A percentile compares a stretch with the other conserved stretches of the same genome.
Evolutionary conservation across 371 early-diverging fungal species (phyloP).

Genomic region (Capniomyces stellatus): DNA sequence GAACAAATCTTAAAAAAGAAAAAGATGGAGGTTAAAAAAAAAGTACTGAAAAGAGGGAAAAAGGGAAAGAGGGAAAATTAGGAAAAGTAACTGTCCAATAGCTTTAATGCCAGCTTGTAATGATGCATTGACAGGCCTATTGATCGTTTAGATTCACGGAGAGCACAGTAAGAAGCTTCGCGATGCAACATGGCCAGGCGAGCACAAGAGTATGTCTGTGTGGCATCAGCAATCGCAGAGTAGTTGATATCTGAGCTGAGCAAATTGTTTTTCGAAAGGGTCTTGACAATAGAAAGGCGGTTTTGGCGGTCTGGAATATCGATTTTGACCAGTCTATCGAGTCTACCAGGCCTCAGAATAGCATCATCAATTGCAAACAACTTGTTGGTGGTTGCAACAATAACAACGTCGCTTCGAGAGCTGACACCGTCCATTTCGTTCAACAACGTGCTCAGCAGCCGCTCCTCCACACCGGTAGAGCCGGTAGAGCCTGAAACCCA

Average conservation of each 20-base stretch:
- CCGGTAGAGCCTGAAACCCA: conserved; percentile 35
- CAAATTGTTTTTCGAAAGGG: conserved; percentile 99
- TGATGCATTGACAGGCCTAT: background rate
- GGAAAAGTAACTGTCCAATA: too few relatives aligned
- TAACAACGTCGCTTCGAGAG: conserved; percentile 88
- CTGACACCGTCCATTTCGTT: conserved; percentile 99
- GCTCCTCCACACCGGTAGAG: background rate
- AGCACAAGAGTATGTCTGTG: background rate
- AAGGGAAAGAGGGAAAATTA: too few relatives aligned
- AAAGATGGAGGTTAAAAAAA: too few relatives aligned
- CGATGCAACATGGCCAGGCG: background rate
- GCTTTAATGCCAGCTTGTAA: too few relatives aligned
- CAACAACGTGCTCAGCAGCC: conserved; percentile 92
- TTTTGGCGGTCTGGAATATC: conserved; percentile 99
- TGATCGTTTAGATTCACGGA: background rate
- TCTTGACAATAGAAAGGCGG: conserved; percentile 94
- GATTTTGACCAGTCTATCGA: conserved; percentile 99
- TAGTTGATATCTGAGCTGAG: conserved; percentile 95
- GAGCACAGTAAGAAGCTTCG: background rate
- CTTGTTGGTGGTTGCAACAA: conserved; percentile 96
- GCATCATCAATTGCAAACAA: conserved; percentile 99
- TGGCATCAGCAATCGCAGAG: conserved; percentile 72
- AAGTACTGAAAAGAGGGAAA: too few relatives aligned
- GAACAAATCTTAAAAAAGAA: too few relatives aligned
- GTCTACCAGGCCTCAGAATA: conserved; percentile 97